Conservation (phyloP, 2,329 filamentous ascomycete species). For the Pestalotiopsis sp. region DNA sequence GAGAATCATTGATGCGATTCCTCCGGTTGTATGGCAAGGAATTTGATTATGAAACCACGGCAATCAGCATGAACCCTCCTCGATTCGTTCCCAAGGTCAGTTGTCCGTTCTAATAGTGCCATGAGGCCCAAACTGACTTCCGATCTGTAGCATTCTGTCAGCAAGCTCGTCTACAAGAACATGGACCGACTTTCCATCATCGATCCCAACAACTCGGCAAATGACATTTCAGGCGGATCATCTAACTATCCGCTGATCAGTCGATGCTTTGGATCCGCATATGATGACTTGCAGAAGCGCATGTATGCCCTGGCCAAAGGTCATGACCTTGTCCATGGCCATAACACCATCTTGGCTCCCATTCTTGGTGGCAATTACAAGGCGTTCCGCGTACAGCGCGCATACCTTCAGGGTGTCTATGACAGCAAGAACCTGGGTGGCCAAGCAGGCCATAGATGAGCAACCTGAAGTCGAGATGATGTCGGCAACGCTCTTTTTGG, state of each 20-base stretch:
- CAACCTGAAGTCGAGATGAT: neutral
- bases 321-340: slow-evolving; percentile 25
- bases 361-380: slow-evolving; percentile 81
- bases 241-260: slow-evolving; percentile 70
- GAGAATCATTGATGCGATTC: slow-evolving; percentile 83
- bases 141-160: neutral
- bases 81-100: slow-evolving; percentile 68
- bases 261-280: slow-evolving; percentile 69
- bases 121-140: neutral
- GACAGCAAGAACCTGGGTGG: neutral
- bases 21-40: slow-evolving; percentile 85
- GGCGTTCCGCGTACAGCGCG: slow-evolving; percentile 70
- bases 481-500: too few species aligned
- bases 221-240: slow-evolving; percentile 91
- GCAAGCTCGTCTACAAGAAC: slow-evolving; percentile 58
- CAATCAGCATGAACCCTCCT: slow-evolving; percentile 79
- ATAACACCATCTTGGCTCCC: slow-evolving; percentile 66
- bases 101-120: slow-evolving; percentile 21
- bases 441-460: neutral
- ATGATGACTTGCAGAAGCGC: slow-evolving; percentile 56
- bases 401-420: slow-evolving; percentile 50
- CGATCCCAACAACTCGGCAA: slow-evolving; percentile 82
- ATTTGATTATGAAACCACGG: slow-evolving; percentile 71
- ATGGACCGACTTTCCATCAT: slow-evolving; percentile 79
- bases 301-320: slow-evolving; percentile 54